Conservation (phyloP, 2,329 filamentous ascomycete species). For the Metarhizium album region DNA sequence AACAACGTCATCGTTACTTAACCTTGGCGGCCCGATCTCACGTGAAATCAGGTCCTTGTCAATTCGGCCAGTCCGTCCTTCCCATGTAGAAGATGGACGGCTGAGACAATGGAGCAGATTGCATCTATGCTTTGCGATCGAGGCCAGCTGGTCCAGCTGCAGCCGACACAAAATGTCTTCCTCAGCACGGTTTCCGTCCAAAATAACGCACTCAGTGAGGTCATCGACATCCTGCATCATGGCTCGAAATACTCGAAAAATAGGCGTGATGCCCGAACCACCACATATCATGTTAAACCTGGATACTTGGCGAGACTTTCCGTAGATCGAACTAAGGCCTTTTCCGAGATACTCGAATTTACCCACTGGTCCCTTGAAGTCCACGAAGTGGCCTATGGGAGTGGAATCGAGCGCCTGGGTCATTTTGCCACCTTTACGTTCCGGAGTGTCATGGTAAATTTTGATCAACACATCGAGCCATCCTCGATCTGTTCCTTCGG, state of each 20-base stretch:
- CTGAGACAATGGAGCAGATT: constrained; percentile 61
- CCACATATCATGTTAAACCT: constrained; percentile 80
- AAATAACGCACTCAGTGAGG: constrained; percentile 55
- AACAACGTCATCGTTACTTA: constrained; percentile 46
- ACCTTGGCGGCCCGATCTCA: constrained; percentile 36
- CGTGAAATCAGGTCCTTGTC: constrained; percentile 49
- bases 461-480: constrained; percentile 70
- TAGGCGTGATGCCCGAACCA: constrained; percentile 85
- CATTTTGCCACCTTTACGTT: constrained; percentile 63
- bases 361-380: constrained; percentile 82
- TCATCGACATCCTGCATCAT: constrained; percentile 56
- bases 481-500: constrained; percentile 48
- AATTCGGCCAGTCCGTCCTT: constrained; percentile 57
- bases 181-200: constrained; percentile 67
- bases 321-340: constrained; percentile 52
- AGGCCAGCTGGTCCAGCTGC: constrained; percentile 57
- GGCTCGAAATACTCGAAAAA: constrained; percentile 71
- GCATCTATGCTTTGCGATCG: constrained; percentile 43
- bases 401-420: constrained; percentile 66
- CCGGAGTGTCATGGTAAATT: constrained; percentile 56
- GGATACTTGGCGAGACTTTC: constrained; percentile 43
- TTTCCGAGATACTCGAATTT: constrained; percentile 69
- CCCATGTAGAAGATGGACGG: constrained; percentile 52
- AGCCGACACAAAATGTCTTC: constrained; percentile 73
- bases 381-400: constrained; percentile 59